phyloP scores from a whole-genome alignment of 164 flowering plant genomes.

The Stephania japonica region DNA sequence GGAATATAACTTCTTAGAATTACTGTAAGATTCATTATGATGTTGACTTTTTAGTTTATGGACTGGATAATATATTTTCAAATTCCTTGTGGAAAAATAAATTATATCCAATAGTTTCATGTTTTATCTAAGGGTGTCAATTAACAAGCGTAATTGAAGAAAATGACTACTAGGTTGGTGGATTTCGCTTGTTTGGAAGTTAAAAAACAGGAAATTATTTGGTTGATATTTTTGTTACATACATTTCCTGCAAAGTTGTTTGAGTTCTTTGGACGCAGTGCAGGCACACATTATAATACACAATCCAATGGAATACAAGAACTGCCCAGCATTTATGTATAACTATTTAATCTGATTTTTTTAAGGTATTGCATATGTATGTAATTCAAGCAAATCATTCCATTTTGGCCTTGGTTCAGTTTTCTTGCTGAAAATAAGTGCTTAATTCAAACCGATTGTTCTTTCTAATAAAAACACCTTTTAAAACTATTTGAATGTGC shows the following conservation, averaged over 20 bases:
- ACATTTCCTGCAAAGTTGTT: no score
- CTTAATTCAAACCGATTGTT: background rate
- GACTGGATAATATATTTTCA: no score
- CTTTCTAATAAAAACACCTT: background rate
- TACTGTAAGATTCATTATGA: background rate
- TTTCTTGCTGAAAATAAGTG: background rate
- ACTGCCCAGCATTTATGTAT: no score
- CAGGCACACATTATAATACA: no score
- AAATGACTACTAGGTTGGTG: background rate
- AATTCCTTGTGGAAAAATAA: background rate
- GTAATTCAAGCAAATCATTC: background rate
- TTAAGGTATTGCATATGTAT: background rate
- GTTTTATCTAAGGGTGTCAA: background rate
- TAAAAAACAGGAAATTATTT: no score
- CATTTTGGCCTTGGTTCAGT: background rate
- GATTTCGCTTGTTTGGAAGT: background rate
- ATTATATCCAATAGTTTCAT: background rate
- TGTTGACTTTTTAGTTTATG: no score
- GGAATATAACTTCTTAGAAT: no score
- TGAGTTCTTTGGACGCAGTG: no score
- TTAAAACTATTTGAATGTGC: background rate
- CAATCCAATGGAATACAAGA: no score
- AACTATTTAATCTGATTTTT: no score
- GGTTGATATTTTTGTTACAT: no score
- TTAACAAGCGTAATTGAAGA: background rate